phyloP scores from a whole-genome alignment of 345 rosid species.

The Nephelium lappaceum region DNA sequence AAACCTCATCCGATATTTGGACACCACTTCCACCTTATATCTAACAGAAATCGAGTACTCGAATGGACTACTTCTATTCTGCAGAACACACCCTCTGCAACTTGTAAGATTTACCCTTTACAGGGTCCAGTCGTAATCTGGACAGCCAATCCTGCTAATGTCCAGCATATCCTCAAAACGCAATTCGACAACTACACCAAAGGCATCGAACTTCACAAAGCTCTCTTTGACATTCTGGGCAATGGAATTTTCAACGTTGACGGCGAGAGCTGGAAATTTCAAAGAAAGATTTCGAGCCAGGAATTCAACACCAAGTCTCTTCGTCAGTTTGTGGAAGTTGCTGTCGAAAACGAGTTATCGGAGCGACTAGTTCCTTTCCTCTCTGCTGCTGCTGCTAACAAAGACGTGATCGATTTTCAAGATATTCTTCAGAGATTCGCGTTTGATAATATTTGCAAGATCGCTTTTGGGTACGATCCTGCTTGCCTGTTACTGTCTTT shows the following conservation, averaged over 20 bases:
- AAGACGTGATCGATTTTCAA: constrained; percentile 50
- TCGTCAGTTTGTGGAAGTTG: constrained; percentile 58
- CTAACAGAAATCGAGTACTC: constrained; percentile 11
- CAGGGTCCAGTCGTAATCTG: constrained; percentile 17
- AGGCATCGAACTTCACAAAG: constrained; percentile 31
- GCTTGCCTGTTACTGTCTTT: constrained; percentile 51
- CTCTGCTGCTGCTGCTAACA: constrained; percentile 33
- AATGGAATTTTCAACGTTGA: constrained; percentile 70
- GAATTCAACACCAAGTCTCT: constrained; percentile 78
- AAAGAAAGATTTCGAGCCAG: constrained; percentile 72
- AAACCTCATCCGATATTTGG: constrained; percentile 25
- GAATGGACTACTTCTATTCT: constrained; percentile 22
- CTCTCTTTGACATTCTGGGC: constrained; percentile 65
- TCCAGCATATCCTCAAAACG: constrained; percentile 67
- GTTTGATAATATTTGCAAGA: constrained; percentile 70
- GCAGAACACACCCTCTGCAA: constrained; percentile 19
- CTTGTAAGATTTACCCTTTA: constrained; percentile 5
- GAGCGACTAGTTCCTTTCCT: constrained; percentile 63
- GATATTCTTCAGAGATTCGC: constrained; percentile 67
- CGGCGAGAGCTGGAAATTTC: constrained; percentile 68
- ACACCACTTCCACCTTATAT: background rate
- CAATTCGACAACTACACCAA: constrained; percentile 57
- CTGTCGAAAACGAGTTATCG: constrained; percentile 54
- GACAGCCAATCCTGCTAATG: constrained; percentile 67
- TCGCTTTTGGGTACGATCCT: constrained; percentile 74